Evolutionary conservation across 257 asterid species (phyloP).

Genomic region (Petunia axillaris): DNA sequence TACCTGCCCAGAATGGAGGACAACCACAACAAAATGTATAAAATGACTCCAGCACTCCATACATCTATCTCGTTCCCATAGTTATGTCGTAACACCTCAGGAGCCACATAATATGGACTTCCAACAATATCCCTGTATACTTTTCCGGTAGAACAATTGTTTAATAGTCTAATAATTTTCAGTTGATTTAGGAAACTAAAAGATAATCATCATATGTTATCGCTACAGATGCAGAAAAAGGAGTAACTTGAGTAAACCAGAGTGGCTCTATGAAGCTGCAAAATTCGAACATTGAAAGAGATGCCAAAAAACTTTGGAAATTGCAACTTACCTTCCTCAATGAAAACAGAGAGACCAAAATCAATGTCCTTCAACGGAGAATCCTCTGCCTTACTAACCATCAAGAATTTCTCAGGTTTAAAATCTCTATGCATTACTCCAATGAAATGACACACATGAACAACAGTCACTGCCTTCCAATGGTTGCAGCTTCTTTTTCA

Average conservation of each 20-base stretch:
- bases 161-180: too few species aligned
- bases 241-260: background rate
- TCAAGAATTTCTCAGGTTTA: conserved; percentile 75
- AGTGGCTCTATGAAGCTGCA: background rate
- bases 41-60: conserved; percentile 79
- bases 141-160: conserved; percentile 44
- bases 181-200: too few species aligned
- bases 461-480: conserved; percentile 76
- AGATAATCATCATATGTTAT: too few species aligned
- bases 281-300: background rate
- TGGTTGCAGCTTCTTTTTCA: conserved; percentile 59
- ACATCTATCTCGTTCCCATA: conserved; percentile 73
- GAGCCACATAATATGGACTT: conserved; percentile 74
- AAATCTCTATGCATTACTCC: conserved; percentile 74
- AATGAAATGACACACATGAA: conserved; percentile 72
- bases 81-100: conserved; percentile 56
- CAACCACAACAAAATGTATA: conserved; percentile 67
- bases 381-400: conserved; percentile 46
- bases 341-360: conserved; percentile 73
- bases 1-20: conserved; percentile 85
- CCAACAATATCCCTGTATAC: conserved; percentile 58
- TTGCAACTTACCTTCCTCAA: conserved; percentile 54
- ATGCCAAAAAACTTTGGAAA: background rate
- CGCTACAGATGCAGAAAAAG: too few species aligned
- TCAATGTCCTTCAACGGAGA: conserved; percentile 64